These are phyloP conservation scores for Barnettozyma wickerhamii DNA, from an alignment of 805 yeast genomes.

Conservation along the genomic window DNA sequence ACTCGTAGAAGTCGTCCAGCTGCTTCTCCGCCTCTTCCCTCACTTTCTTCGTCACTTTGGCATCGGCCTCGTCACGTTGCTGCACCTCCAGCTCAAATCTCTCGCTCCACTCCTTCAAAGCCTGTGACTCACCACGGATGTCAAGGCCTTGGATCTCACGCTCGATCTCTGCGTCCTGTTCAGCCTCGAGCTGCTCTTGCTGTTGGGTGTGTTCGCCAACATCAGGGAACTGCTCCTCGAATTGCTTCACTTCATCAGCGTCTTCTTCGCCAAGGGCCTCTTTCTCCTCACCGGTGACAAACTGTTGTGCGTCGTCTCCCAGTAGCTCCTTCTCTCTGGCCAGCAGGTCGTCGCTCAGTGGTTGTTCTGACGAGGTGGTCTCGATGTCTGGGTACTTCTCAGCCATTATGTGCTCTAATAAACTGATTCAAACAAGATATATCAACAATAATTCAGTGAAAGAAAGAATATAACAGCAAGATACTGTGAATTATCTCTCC, in stretches of 20 bases:
- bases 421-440: too few relatives aligned
- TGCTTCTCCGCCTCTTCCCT: conserved; percentile 74
- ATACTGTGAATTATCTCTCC: too few relatives aligned
- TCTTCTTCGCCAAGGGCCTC: conserved; percentile 37
- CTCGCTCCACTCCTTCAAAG: conserved; percentile 73
- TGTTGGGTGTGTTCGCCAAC: conserved; percentile 31
- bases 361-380: conserved; percentile 27
- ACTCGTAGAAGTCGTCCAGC: conserved; percentile 88
- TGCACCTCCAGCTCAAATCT: conserved; percentile 74
- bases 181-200: conserved; percentile 24
- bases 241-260: conserved; percentile 49
- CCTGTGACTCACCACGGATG: conserved; percentile 45
- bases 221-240: conserved; percentile 62
- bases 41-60: conserved; percentile 58
- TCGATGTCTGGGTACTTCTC: conserved; percentile 72
- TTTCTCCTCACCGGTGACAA: conserved; percentile 58
- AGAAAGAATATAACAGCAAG: too few relatives aligned
- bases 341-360: conserved; percentile 49
- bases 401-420: conserved; percentile 59
- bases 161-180: conserved; percentile 40
- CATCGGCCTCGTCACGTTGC: conserved; percentile 71
- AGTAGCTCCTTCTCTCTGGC: conserved; percentile 63
- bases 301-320: conserved; percentile 55
- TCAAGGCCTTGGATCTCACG: conserved; percentile 18
- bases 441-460: too few relatives aligned